Percentiles rank a stretch among this genome's conserved stretches.
Conservation (phyloP, 192 early-diverging fungal genomes). For the Rhizophlyctis rosea region DNA sequence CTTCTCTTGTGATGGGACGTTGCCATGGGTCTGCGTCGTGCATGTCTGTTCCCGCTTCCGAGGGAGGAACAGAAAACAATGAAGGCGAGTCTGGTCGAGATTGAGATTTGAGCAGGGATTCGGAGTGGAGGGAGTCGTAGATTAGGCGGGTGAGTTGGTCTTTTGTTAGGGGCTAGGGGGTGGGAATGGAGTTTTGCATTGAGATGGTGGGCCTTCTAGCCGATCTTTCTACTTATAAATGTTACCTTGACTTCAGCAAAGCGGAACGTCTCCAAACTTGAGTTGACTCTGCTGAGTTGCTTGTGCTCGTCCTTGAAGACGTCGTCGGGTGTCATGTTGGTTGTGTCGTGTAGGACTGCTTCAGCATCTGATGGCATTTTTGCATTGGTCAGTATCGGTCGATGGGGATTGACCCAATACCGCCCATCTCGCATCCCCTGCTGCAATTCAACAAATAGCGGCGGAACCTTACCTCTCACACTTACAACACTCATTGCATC, state of each 20-base stretch:
- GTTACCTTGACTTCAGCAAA: slow-evolving; percentile 8
- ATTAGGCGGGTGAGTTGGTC: slow-evolving; percentile 11
- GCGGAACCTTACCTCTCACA: not conserved
- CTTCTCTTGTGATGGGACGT: too few species aligned
- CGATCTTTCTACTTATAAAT: not conserved
- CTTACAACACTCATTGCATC: not conserved
- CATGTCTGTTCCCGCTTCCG: too few species aligned
- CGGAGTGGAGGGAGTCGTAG: slow-evolving; percentile 11
- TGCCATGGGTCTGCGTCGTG: too few species aligned
- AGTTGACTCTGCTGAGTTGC: slow-evolving; percentile 13
- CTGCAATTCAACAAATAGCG: not conserved
- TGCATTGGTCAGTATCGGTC: not conserved
- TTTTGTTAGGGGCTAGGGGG: slow-evolving; percentile 12
- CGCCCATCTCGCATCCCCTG: not conserved
- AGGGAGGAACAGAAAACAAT: too few species aligned
- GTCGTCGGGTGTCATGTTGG: slow-evolving; percentile 5
- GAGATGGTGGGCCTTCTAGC: not conserved
- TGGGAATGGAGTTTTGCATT: not conserved
- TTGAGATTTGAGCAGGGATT: not conserved
- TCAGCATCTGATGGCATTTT: slow-evolving; percentile 14
- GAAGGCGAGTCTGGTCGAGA: too few species aligned
- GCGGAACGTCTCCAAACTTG: slow-evolving; percentile 5
- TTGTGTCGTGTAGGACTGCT: slow-evolving; percentile 13
- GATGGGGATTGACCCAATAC: not conserved
- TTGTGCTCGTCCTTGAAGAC: slow-evolving; percentile 10